Conservation (phyloP, 2,329 filamentous ascomycete genomes). For the Hortaea werneckii region DNA sequence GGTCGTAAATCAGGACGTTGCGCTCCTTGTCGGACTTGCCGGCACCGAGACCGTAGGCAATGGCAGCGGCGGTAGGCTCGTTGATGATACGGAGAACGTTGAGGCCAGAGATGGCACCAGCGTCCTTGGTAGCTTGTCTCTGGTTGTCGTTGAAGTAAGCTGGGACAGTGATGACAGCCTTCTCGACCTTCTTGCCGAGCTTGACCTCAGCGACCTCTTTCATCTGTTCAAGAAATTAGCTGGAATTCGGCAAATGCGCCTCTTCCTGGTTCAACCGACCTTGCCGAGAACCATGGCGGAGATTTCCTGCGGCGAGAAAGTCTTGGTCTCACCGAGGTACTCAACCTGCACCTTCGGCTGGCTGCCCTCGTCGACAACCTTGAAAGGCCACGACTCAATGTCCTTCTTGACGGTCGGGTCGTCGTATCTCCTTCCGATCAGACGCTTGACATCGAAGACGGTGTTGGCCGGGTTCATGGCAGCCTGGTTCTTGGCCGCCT, state of each 20-base stretch:
- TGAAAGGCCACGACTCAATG: constrained; percentile 98
- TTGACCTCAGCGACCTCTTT: constrained; percentile 98
- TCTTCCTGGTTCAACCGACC: constrained; percentile 43
- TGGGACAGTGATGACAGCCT: constrained; percentile 97
- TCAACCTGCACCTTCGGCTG: constrained; percentile 90
- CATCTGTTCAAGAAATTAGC: constrained; percentile 53
- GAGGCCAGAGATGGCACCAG: constrained; percentile 90
- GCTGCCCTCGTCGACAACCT: constrained; percentile 81
- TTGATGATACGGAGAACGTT: constrained; percentile 99
- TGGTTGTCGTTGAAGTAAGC: constrained; percentile 99
- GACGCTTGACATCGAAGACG: constrained; percentile 97
- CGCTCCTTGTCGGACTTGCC: constrained; percentile 76
- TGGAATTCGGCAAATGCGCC: neutral
- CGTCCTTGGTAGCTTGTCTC: constrained; percentile 98
- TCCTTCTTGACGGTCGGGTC: constrained; percentile 98
- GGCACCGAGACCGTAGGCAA: constrained; percentile 77
- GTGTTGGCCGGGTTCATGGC: constrained; percentile 99
- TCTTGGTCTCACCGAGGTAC: constrained; percentile 90
- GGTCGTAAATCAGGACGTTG: constrained; percentile 98
- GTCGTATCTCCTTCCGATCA: constrained; percentile 92
- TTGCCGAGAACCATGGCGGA: constrained; percentile 98
- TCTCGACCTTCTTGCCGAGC: constrained; percentile 97
- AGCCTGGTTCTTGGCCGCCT: constrained; percentile 99
- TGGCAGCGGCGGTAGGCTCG: constrained; percentile 96
- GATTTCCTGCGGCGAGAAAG: constrained; percentile 96